Percentiles rank a stretch among this genome's conserved stretches.
Evolutionary conservation across 306 rosid genomes (phyloP).

Genomic region (Quercus rubra): DNA sequence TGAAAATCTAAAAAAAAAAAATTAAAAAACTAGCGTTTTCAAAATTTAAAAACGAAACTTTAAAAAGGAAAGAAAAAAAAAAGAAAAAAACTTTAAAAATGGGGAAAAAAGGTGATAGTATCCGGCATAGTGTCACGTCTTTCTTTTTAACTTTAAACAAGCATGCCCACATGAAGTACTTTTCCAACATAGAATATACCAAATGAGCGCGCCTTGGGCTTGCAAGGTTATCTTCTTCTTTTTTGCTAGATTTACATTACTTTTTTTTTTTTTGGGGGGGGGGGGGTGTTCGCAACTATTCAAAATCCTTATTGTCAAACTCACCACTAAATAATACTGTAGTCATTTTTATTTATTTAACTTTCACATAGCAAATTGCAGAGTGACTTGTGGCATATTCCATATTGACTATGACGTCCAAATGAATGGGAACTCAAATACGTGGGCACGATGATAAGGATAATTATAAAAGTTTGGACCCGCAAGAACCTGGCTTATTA

Average conservation of each 20-base stretch:
- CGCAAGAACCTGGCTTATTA: background rate
- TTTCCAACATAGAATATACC: too few relatives aligned
- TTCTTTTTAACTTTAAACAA: too few relatives aligned
- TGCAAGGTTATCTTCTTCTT: background rate
- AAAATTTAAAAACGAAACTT: too few relatives aligned
- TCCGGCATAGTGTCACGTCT: background rate
- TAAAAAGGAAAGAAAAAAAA: too few relatives aligned
- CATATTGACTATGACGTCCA: conserved; percentile 3
- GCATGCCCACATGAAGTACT: too few relatives aligned
- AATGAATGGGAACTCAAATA: conserved; percentile 1
- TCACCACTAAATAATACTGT: background rate
- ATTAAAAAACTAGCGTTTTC: too few relatives aligned
- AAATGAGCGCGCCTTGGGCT: background rate
- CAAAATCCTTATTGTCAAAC: background rate
- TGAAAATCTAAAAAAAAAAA: too few relatives aligned
- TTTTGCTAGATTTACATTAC: background rate
- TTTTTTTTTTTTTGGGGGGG: background rate
- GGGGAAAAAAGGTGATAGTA: background rate
- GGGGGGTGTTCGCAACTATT: background rate
- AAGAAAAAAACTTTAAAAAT: too few relatives aligned
- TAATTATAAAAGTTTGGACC: background rate
- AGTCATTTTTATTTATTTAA: background rate
- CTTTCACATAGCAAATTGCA: background rate
- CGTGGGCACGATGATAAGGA: background rate
- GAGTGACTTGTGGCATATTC: background rate